Base-by-base conservation (phyloP, 257 asterid genomes). In the Craterostigma plantagineum region DNA sequence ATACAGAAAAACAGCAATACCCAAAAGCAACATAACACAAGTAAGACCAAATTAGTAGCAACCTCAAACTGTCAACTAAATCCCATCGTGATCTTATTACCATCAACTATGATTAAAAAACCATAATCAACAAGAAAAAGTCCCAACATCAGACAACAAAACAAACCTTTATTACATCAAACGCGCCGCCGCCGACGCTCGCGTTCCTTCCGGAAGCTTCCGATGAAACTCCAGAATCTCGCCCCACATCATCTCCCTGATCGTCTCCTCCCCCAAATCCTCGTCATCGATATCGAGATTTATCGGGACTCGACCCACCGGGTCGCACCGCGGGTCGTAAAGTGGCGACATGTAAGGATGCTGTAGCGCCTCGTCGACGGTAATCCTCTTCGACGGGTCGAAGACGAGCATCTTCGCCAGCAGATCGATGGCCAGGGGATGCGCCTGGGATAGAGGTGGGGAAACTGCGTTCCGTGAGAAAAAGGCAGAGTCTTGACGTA, bases 291-390 rank as follows among this genome's bases (percentile, higher is more conserved):
- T 69, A 38, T 73, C 79, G 1, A 73, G 78, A 56, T 69, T 63
- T 15, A 73, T 60, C 0, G 83, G 73, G 15, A 69, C 72, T 35
- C 69, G 67, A 2, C 67, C 78, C 0, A 73, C 75, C 2, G 73
- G 83, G 34, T 73, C 72, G 17, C 68, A 63, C 27, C 67, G 63
- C 0, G 83, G 78, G 43, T 73, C 83, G 2, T 73, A 73, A 10
- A 73, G 61, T 0, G 78, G 75, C 33, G 83, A 63, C 83, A 73
- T 73, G 57, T 73, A 73, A 4, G 79, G 83, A 41, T 73, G 83
- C 41, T 66, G 70, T 33, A 73, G 83, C 0, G 83, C 83, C 59
- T 73, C 83, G 1, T 65, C 55, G 9, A 73, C 83, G 7, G 78
- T 51, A 8, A 73, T 73, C 56, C 83, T 63, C 72, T 73, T 73